Percentiles rank a stretch among this genome's conserved stretches.
These are phyloP conservation scores for Anthoceros angustus DNA, from an alignment of 225 moss, liverwort and hornwort species.

Conservation along the genomic window DNA sequence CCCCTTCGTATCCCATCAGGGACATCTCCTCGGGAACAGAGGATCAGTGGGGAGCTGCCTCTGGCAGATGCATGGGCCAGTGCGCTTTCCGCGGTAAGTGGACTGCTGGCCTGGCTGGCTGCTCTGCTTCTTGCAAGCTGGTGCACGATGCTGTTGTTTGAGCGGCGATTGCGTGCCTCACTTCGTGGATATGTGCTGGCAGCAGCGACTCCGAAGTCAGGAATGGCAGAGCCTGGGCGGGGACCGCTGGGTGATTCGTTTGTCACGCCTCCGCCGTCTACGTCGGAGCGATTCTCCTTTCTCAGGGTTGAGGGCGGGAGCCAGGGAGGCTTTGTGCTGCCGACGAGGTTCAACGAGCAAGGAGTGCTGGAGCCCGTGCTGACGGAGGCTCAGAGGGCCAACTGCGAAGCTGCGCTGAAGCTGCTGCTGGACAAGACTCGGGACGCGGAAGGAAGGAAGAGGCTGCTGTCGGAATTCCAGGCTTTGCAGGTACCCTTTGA, in stretches of 20 bases:
- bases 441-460: background rate
- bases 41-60: background rate
- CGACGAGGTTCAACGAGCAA: background rate
- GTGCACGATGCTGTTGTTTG: background rate
- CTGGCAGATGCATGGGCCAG: slow-evolving; percentile 4
- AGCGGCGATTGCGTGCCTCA: background rate
- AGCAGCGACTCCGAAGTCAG: background rate
- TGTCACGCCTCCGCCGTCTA: background rate
- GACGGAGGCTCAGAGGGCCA: background rate
- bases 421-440: background rate
- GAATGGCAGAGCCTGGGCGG: background rate
- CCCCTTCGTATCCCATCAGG: too few relatives aligned
- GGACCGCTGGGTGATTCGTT: background rate
- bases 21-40: too few relatives aligned
- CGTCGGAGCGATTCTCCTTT: background rate
- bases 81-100: slow-evolving; percentile 1
- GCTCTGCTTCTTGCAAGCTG: background rate
- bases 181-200: background rate
- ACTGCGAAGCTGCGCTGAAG: slow-evolving; percentile 2
- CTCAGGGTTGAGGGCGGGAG: background rate
- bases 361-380: background rate
- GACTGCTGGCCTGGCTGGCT: background rate
- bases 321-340: background rate
- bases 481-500: background rate
- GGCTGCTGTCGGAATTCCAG: background rate